Percentiles rank a stretch among this genome's conserved stretches.
Evolutionary conservation across 345 rosid species (phyloP).

Genomic region (Eucalyptus curtisii): DNA sequence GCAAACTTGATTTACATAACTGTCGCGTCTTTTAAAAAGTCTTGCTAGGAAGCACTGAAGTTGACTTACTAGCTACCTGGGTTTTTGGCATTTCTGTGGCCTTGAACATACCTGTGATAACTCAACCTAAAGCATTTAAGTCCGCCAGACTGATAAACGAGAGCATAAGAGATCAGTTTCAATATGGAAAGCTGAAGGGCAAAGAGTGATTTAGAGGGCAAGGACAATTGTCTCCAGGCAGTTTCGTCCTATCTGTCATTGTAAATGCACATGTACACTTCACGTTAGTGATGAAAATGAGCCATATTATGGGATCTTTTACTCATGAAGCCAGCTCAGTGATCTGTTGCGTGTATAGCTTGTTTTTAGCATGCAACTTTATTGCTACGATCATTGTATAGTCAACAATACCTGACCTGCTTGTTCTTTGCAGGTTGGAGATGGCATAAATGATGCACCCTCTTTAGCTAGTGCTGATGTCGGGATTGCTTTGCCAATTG

Average conservation of each 20-base stretch:
- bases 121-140: not conserved
- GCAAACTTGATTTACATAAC: not conserved
- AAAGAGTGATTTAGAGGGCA: not conserved
- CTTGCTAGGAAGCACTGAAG: not conserved
- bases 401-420: not conserved
- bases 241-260: not conserved
- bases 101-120: not conserved
- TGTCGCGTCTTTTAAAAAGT: not conserved
- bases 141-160: not conserved
- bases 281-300: not conserved
- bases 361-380: not conserved
- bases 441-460: conserved; percentile 97
- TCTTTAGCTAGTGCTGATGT: conserved; percentile 89
- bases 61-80: not conserved
- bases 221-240: not conserved
- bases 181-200: not conserved
- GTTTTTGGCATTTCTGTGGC: not conserved
- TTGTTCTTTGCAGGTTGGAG: conserved; percentile 58
- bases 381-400: not conserved
- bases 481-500: conserved; percentile 79
- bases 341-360: not conserved
- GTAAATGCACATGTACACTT: not conserved
- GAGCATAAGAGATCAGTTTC: not conserved
- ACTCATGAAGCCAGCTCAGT: not conserved
- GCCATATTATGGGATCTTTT: not conserved